Evolutionary conservation across 2,329 filamentous ascomycete species (phyloP).

Genomic region (Fusarium sp.): DNA sequence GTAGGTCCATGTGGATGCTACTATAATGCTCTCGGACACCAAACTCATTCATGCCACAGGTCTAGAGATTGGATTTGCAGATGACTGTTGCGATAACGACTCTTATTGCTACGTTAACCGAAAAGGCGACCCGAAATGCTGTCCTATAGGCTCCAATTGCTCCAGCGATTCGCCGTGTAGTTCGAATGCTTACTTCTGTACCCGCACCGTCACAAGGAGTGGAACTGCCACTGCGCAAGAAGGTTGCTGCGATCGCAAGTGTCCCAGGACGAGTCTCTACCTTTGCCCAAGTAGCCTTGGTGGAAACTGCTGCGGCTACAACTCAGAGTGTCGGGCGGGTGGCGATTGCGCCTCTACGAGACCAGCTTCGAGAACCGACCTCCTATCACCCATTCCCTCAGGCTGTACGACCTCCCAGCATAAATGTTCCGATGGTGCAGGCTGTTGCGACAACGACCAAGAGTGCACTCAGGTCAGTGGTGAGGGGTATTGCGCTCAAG

Average conservation of each 20-base stretch:
- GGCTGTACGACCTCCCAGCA: slow-evolving; percentile 58
- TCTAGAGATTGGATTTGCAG: slow-evolving; percentile 51
- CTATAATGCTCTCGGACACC: background rate
- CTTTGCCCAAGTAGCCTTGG: slow-evolving; percentile 56
- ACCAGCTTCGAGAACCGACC: slow-evolving; percentile 34
- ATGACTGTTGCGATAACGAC: slow-evolving; percentile 55
- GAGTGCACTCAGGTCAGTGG: slow-evolving; percentile 53
- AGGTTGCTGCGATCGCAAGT: slow-evolving; percentile 54
- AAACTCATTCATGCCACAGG: slow-evolving; percentile 44
- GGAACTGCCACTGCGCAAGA: slow-evolving; percentile 40
- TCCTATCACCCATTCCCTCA: slow-evolving; percentile 49
- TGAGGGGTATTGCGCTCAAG: slow-evolving; percentile 52
- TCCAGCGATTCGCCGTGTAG: slow-evolving; percentile 48
- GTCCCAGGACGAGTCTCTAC: slow-evolving; percentile 54
- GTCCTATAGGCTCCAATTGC: slow-evolving; percentile 55
- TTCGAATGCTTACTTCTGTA: slow-evolving; percentile 48
- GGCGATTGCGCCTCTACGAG: slow-evolving; percentile 49
- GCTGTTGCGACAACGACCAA: slow-evolving; percentile 60
- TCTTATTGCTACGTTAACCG: slow-evolving; percentile 57
- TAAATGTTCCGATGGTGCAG: slow-evolving; percentile 55
- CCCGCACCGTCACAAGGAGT: slow-evolving; percentile 40
- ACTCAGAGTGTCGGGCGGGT: slow-evolving; percentile 52
- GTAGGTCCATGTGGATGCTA: slow-evolving; percentile 35
- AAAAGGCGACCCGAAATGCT: slow-evolving; percentile 50
- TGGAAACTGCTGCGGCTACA: slow-evolving; percentile 60